Base-by-base conservation (phyloP, 768 basidiomycete genomes). In the Coprinellus micaceus region DNA sequence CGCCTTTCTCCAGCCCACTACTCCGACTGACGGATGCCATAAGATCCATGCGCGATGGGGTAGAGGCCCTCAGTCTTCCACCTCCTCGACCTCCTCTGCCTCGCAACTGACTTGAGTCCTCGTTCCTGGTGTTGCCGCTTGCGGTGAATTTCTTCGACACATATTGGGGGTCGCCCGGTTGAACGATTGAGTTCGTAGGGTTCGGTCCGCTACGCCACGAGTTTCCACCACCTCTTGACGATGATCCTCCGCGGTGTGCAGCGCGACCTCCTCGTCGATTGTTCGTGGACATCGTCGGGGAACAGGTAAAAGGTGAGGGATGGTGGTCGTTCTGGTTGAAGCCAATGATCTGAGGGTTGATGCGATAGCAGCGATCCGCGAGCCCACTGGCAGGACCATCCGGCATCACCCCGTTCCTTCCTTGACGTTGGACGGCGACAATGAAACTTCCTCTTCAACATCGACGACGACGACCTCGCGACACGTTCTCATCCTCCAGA, bases 11-110 rank as follows among this genome's bases (percentile, higher is more conserved):
- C 24, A 90, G 66, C 10, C 89, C 88, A 60, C 89, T 85, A 62
- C 87, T 89, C 39, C 89, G 78, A 64, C 89, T 91, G 46, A 90
- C 81, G 1, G 87, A 88, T 1, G 88, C 78, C 47, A 91, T 79
- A 49, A 80, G 71, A 56, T 87, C 82, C 83, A 89, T 85, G 43
- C 47, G 54, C 19, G 58, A 51, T 15, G 40, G 37, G 19, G 50
- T 15, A 13, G 51, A 28, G 37, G 48, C 52, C 60, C 57, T 56
- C 26, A 52, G 52, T 10, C 51, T 28, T n/a, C 54, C 61, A 44
- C 59, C 53, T 47, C 48, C 44, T 53, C 57, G 60, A 54, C 64
- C 62, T 48, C 57, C 53, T 55, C 59, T 48, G n/a, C 40, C 40
- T 21, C 40, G 7, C 13, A 17, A 7, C 6, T 43, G 5, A 19